Evolutionary conservation across 176 grass and related monocot species (phyloP), one percentile per base, ranked within the genome.

Genomic region (Oryza coarctata): DNA sequence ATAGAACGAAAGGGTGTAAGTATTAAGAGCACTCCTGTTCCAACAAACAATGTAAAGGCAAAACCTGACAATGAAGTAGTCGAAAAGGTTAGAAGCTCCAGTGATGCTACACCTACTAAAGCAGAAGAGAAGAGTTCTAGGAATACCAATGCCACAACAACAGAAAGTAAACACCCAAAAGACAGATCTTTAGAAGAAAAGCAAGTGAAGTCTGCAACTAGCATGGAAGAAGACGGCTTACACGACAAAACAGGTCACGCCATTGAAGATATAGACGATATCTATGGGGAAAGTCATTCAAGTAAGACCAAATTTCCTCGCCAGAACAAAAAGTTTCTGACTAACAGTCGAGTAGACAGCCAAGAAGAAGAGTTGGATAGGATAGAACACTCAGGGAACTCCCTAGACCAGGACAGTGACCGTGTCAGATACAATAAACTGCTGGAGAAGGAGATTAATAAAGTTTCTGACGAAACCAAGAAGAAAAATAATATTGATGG

Each of bases 141-240:
- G 40, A 83, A 86, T 55, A 77, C 64, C 33, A 83, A 83, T 55
- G 74, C 64, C 33, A 88, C 76, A 73, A 49, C 30, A 63, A 29
- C 32, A 52, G 74, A 65, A 74, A 88, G 7, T 28, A 90, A 25
- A 33, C 6, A 30, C 20, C 65, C 76, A 34, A 65, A 81, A 70
- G 67, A 49, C 12, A 81, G 73, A 86, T 88, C 77, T 39, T 78
- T 71, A 29, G 87, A 93, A 87, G 90, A 81, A 80, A 89, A 76
- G 44, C 88, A 20, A 62, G 65, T 73, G 57, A 91, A 83, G 34
- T 62, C 86, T 4, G 49, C 82, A 38, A 70, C 80, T 74, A 80
- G 66, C 12, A 32, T 62, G 31, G 85, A 90, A 76, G 87, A 87
- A 13, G 75, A 81, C 63, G 83, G 33, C 7, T 6, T 63, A 67